Percentiles rank a stretch among this genome's conserved stretches.
These are phyloP conservation scores for Arabis hirsuta DNA, from an alignment of 345 rosid genomes.

Conservation along the genomic window DNA sequence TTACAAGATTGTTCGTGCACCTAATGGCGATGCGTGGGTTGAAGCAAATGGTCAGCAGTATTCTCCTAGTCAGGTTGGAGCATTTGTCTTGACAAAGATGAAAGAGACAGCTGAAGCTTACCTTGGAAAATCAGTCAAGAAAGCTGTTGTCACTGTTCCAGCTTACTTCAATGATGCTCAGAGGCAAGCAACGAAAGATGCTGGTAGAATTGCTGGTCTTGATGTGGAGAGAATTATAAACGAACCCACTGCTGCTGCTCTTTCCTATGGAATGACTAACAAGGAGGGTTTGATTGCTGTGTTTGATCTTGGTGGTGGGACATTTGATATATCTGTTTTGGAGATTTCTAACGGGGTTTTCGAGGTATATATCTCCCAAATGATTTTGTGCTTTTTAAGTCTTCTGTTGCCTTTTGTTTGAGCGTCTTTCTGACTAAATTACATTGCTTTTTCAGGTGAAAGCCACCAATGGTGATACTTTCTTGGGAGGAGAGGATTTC, in stretches of 20 bases:
- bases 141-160: constrained; percentile 89
- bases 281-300: constrained; percentile 95
- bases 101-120: constrained; percentile 91
- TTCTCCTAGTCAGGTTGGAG: constrained; percentile 90
- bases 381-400: constrained; percentile 2
- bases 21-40: constrained; percentile 97
- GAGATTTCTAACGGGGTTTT: constrained; percentile 96
- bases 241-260: constrained; percentile 96
- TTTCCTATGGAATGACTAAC: constrained; percentile 90
- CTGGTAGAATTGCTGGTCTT: constrained; percentile 90
- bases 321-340: constrained; percentile 82
- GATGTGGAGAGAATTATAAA: constrained; percentile 90
- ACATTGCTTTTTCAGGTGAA: constrained; percentile 74
- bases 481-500: constrained; percentile 95
- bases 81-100: constrained; percentile 84
- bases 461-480: constrained; percentile 97
- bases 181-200: constrained; percentile 96
- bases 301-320: constrained; percentile 94
- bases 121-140: constrained; percentile 68
- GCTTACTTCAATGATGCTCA: constrained; percentile 98
- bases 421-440: too few relatives aligned
- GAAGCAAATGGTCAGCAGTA: constrained; percentile 83
- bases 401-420: neutral
- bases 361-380: constrained; percentile 51
- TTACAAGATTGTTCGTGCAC: constrained; percentile 78